Conservation (phyloP, 2,329 filamentous ascomycete genomes). For the Aureobasidium zeae region DNA sequence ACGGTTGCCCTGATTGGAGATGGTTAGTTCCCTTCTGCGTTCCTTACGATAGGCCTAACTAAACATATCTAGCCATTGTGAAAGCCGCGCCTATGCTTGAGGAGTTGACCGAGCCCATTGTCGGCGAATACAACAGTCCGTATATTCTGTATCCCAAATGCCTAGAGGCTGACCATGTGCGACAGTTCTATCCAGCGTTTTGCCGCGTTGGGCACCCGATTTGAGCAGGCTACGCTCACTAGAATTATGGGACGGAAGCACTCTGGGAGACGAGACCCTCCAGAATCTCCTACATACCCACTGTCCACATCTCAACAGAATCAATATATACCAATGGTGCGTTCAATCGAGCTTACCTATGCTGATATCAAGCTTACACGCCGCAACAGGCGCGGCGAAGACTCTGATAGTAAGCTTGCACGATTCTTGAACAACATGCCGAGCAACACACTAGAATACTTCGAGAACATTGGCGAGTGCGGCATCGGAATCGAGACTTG, state of each 20-base stretch:
- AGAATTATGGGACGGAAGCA: conserved; percentile 52
- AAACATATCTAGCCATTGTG: conserved; percentile 20
- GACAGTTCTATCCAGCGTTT: conserved; percentile 38
- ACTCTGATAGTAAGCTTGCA: conserved; percentile 50
- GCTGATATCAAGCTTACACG: background rate
- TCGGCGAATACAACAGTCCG: conserved; percentile 29
- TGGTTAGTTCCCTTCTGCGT: conserved; percentile 14
- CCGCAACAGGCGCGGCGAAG: conserved; percentile 21
- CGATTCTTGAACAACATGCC: conserved; percentile 49
- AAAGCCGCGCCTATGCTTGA: conserved; percentile 43
- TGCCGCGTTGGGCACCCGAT: conserved; percentile 51
- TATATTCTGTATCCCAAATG: background rate
- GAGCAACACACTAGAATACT: conserved; percentile 48
- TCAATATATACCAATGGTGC: conserved; percentile 49
- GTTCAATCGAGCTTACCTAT: background rate
- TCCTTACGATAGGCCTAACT: background rate
- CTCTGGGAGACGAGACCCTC: conserved; percentile 47
- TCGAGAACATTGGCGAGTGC: conserved; percentile 50
- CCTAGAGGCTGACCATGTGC: background rate
- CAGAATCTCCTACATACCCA: conserved; percentile 45
- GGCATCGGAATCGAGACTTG: conserved; percentile 48
- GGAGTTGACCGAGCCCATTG: conserved; percentile 31
- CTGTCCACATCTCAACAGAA: conserved; percentile 52
- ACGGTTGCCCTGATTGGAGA: conserved; percentile 43
- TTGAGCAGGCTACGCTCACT: conserved; percentile 51